phyloP scores from a whole-genome alignment of 345 rosid genomes.

The Corchorus olitorius region DNA sequence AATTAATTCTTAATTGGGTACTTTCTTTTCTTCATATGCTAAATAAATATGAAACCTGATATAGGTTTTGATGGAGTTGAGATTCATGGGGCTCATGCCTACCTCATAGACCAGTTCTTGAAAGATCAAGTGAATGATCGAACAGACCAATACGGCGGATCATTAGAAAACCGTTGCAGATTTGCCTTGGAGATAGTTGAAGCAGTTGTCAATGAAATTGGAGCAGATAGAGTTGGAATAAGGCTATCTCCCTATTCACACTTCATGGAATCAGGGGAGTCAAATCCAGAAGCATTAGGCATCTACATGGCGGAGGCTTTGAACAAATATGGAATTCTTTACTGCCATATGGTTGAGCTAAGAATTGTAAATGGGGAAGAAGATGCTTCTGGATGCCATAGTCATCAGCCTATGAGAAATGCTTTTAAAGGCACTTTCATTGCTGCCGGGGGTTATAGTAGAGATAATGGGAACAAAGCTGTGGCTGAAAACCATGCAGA shows the following conservation, averaged over 20 bases:
- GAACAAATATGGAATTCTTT: constrained; percentile 55
- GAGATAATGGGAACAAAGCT: constrained; percentile 55
- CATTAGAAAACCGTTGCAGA: constrained; percentile 62
- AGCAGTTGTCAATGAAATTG: constrained; percentile 63
- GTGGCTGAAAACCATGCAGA: constrained; percentile 48
- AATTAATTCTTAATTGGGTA: no score
- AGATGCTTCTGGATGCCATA: constrained; percentile 33
- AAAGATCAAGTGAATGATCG: constrained; percentile 71
- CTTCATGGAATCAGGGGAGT: constrained; percentile 58
- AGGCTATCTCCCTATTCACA: constrained; percentile 62
- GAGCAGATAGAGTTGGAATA: constrained; percentile 70
- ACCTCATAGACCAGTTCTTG: constrained; percentile 65
- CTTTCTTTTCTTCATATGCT: not conserved
- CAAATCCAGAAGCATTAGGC: constrained; percentile 58
- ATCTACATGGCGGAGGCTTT: constrained; percentile 59
- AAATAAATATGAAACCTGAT: not conserved
- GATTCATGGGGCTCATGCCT: constrained; percentile 75
- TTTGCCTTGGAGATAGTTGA: constrained; percentile 63
- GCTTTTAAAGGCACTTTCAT: constrained; percentile 66
- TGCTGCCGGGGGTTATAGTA: constrained; percentile 38
- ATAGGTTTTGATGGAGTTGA: constrained; percentile 76
- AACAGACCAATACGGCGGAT: constrained; percentile 66
- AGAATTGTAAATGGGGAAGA: constrained; percentile 41
- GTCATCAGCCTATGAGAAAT: constrained; percentile 58
- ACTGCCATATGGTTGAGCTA: constrained; percentile 70